A percentile compares a stretch with the other conserved stretches of the same genome.
These are phyloP conservation scores for Cicer pinnatifidum DNA, from an alignment of 306 rosid species.

Conservation along the genomic window DNA sequence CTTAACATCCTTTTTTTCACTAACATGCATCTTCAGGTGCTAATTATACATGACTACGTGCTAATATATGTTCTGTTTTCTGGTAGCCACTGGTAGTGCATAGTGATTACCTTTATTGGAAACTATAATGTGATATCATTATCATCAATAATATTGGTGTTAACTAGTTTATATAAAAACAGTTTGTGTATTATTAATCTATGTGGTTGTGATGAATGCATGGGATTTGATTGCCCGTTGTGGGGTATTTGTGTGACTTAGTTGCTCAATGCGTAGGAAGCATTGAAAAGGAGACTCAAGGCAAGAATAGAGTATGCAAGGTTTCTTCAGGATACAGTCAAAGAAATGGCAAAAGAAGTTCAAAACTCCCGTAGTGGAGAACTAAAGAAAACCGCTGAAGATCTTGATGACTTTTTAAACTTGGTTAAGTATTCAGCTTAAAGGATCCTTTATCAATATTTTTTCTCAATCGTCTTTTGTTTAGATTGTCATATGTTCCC, in stretches of 20 bases:
- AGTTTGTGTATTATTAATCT: slow-evolving; percentile 21
- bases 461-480: background rate
- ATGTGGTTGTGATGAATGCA: slow-evolving; percentile 16
- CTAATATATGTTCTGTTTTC: slow-evolving; percentile 27
- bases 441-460: slow-evolving; percentile 33
- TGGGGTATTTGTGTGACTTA: slow-evolving; percentile 44
- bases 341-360: slow-evolving; percentile 99
- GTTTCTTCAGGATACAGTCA: slow-evolving; percentile 94
- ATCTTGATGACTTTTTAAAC: slow-evolving; percentile 84
- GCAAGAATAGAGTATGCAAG: slow-evolving; percentile 96
- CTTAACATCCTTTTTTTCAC: slow-evolving; percentile 13
- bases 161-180: background rate
- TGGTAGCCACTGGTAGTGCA: slow-evolving; percentile 24
- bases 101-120: slow-evolving; percentile 30
- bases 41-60: slow-evolving; percentile 8
- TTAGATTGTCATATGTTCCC: slow-evolving; percentile 21
- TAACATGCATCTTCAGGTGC: slow-evolving; percentile 14
- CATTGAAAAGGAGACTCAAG: slow-evolving; percentile 82
- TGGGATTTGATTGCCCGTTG: slow-evolving; percentile 36
- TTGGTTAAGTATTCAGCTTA: slow-evolving; percentile 52
- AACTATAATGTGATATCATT: slow-evolving; percentile 24
- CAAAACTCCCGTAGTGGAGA: slow-evolving; percentile 91
- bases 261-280: slow-evolving; percentile 67
- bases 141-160: slow-evolving; percentile 27
- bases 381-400: slow-evolving; percentile 86